Percentiles rank a stretch among this genome's conserved stretches.
Evolutionary conservation across 352 stramenopile genomes (phyloP).

Genomic region (Pythium grandisporangium): DNA sequence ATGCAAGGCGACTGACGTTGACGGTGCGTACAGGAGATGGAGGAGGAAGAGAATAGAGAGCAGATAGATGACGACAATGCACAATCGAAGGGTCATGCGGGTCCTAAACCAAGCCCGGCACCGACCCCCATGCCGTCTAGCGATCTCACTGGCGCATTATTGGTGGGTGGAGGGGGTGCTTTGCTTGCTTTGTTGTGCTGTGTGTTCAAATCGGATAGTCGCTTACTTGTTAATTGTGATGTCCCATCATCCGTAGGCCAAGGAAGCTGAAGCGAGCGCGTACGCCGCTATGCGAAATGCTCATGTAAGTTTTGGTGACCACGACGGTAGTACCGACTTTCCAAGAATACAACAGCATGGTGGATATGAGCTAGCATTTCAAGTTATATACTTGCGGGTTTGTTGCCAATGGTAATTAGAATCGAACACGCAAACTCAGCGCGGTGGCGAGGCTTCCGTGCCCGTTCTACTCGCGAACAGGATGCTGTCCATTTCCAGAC

Average conservation of each 20-base stretch:
- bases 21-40: constrained; percentile 13
- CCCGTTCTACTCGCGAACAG: constrained; percentile 12
- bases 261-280: constrained; percentile 15
- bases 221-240: neutral
- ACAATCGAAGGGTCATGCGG: too few relatives aligned
- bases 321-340: too few relatives aligned
- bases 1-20: too few relatives aligned
- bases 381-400: too few relatives aligned
- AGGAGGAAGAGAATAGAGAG: constrained; percentile 13
- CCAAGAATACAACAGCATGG: too few relatives aligned
- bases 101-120: neutral
- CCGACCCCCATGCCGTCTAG: neutral
- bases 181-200: neutral
- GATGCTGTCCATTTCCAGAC: constrained; percentile 12
- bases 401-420: neutral
- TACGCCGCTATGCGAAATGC: constrained; percentile 16
- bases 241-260: constrained; percentile 6
- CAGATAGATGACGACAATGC: constrained; percentile 3
- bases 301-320: neutral
- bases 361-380: too few relatives aligned
- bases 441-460: constrained; percentile 1
- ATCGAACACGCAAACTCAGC: constrained; percentile 1
- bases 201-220: too few relatives aligned
- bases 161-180: neutral
- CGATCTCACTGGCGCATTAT: neutral